phyloP scores from a whole-genome alignment of 305 asterid species.

The Andrographis paniculata region DNA sequence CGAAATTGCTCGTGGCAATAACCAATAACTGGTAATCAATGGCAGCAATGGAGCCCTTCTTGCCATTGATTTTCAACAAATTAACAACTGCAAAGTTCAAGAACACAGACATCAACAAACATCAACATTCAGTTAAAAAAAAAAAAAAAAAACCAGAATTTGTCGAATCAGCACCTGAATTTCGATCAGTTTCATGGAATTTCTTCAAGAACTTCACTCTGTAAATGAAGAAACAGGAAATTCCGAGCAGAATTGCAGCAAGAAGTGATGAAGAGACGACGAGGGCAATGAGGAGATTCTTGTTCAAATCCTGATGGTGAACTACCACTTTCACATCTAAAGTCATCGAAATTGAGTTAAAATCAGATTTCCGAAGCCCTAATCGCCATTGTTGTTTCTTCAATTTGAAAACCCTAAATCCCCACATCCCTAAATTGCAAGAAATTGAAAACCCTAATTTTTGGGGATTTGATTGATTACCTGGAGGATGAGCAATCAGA shows the following conservation, averaged over 20 bases:
- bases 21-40: slow-evolving; percentile 56
- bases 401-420: background rate
- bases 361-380: no score
- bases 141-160: background rate
- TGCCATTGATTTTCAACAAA: slow-evolving; percentile 38
- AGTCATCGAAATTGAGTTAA: slow-evolving; percentile 9
- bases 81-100: slow-evolving; percentile 11
- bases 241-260: slow-evolving; percentile 38
- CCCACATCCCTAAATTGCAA: background rate
- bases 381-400: no score
- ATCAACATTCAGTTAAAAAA: background rate
- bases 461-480: slow-evolving; percentile 24
- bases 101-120: background rate
- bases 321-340: slow-evolving; percentile 28
- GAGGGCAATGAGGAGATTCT: slow-evolving; percentile 50
- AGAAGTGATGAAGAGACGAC: slow-evolving; percentile 52
- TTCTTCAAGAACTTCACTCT: slow-evolving; percentile 40
- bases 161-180: slow-evolving; percentile 26
- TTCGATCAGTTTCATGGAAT: slow-evolving; percentile 21
- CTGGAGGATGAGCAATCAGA: slow-evolving; percentile 58
- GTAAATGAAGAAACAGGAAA: slow-evolving; percentile 32
- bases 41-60: slow-evolving; percentile 49
- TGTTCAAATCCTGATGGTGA: slow-evolving; percentile 56
- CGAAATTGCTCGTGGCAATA: slow-evolving; percentile 68
- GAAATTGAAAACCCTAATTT: background rate